Evolutionary conservation across 176 grass and related monocot genomes (phyloP).

Genomic region (Zoysia japonica): DNA sequence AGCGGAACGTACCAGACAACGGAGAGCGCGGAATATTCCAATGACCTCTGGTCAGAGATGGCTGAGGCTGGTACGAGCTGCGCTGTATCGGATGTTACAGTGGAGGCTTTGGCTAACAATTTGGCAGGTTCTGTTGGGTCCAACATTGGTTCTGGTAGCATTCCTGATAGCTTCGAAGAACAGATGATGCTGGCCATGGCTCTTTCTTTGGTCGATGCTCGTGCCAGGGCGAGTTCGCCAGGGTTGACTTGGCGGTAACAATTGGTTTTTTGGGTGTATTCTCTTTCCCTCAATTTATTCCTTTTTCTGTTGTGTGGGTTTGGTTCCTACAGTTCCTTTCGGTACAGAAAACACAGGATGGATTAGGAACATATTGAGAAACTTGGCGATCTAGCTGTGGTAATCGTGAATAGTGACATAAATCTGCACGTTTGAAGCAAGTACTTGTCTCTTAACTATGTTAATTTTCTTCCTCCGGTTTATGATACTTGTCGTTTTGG

Average conservation of each 20-base stretch:
- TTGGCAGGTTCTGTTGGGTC: constrained; percentile 31
- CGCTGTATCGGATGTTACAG: constrained; percentile 48
- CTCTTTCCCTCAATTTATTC: constrained; percentile 9
- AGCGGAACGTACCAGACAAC: constrained; percentile 25
- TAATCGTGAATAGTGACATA: constrained; percentile 43
- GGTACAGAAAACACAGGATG: constrained; percentile 39
- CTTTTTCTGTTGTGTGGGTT: constrained; percentile 37
- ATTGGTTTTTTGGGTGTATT: background rate
- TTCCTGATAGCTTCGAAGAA: constrained; percentile 91
- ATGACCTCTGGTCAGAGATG: constrained; percentile 51
- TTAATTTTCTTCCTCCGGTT: no score
- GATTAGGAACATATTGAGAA: background rate
- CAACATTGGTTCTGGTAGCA: constrained; percentile 25
- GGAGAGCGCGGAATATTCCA: constrained; percentile 54
- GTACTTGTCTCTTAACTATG: background rate
- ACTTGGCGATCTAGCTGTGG: background rate
- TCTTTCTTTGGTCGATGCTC: constrained; percentile 73
- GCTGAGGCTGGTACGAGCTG: constrained; percentile 51
- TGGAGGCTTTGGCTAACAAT: constrained; percentile 39
- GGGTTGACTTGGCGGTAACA: constrained; percentile 47
- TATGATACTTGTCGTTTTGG: no score
- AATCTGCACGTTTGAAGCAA: constrained; percentile 36
- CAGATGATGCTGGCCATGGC: constrained; percentile 94
- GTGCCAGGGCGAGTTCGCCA: constrained; percentile 42
- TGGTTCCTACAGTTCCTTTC: constrained; percentile 31